A percentile compares a stretch with the other conserved stretches of the same genome.
Conservation (phyloP, 805 yeast genomes). For the Yamadazyma phyllophila region DNA sequence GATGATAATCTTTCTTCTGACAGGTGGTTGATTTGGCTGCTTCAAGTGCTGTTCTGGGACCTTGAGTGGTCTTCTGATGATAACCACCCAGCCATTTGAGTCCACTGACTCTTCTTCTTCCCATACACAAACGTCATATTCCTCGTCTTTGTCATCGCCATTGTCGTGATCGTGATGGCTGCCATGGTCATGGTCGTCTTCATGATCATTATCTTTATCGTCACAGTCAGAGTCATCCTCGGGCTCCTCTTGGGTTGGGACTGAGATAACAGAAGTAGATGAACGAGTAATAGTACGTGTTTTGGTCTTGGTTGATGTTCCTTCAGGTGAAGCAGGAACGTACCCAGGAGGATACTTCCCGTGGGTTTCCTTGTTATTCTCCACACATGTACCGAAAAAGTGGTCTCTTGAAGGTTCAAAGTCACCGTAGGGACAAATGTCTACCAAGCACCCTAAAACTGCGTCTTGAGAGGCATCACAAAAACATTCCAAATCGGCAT, state of each 20-base stretch:
- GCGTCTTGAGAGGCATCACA: conserved; percentile 34
- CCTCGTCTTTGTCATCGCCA: conserved; percentile 6
- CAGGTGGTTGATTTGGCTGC: conserved; percentile 11
- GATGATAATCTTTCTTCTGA: conserved; percentile 15
- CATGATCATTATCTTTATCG: conserved; percentile 2
- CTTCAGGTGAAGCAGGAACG: conserved; percentile 1
- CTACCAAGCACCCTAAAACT: conserved; percentile 44
- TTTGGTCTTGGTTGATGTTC: conserved; percentile 1
- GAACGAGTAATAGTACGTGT: conserved; percentile 8
- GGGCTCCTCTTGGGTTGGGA: conserved; percentile 5
- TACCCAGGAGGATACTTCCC: conserved; percentile 13
- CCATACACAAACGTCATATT: conserved; percentile 18
- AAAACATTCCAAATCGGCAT: conserved; percentile 38
- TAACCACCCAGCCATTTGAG: conserved; percentile 16
- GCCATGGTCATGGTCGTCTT: conserved; percentile 5
- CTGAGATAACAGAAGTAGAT: background rate
- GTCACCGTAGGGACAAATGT: conserved; percentile 43
- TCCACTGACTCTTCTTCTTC: conserved; percentile 21
- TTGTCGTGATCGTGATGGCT: conserved; percentile 4
- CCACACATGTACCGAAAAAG: conserved; percentile 47
- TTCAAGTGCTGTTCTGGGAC: conserved; percentile 16
- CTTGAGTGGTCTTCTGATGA: conserved; percentile 20
- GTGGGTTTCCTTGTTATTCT: conserved; percentile 22
- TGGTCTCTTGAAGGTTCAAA: conserved; percentile 49
- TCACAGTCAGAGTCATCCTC: conserved; percentile 8